Evolutionary conservation across 129 eudicot species (phyloP).

Genomic region (Erigeron canadensis): DNA sequence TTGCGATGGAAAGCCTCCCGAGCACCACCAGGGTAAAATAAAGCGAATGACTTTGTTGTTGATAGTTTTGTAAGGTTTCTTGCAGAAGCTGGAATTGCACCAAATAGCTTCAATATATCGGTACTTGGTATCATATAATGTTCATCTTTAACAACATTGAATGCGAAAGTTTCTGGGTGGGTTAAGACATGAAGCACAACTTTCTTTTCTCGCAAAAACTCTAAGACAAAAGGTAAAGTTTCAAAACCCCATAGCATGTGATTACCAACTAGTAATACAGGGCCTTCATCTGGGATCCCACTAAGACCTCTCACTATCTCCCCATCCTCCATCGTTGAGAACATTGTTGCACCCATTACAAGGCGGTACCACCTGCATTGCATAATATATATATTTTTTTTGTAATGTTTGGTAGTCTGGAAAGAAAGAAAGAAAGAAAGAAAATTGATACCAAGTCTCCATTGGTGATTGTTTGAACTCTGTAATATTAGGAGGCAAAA

Average conservation of each 20-base stretch:
- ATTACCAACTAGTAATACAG: slow-evolving; percentile 75
- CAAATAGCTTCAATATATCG: neutral
- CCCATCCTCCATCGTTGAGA: slow-evolving; percentile 70
- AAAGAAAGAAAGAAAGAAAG: too few species aligned
- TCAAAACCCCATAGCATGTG: slow-evolving; percentile 77
- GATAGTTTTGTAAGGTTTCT: neutral
- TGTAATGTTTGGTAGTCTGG: neutral
- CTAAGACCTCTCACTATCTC: slow-evolving; percentile 70
- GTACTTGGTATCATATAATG: neutral
- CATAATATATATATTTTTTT: neutral
- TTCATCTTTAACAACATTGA: neutral
- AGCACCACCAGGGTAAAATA: slow-evolving; percentile 15
- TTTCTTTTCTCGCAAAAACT: slow-evolving; percentile 58
- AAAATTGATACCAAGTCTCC: slow-evolving; percentile 31
- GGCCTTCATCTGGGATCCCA: slow-evolving; percentile 85
- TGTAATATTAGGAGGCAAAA: slow-evolving; percentile 64
- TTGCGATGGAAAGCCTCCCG: slow-evolving; percentile 1
- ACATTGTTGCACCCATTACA: slow-evolving; percentile 48
- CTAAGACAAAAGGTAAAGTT: slow-evolving; percentile 44
- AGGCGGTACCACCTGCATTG: slow-evolving; percentile 43
- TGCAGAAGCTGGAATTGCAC: neutral
- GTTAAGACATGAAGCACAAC: slow-evolving; percentile 28
- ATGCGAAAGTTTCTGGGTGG: slow-evolving; percentile 14
- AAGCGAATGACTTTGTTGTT: neutral
- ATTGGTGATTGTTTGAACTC: slow-evolving; percentile 55